Evolutionary conservation across 208 protist genomes (phyloP), one percentile per base, ranked within the genome.

Genomic region (Crithidia thermophila): DNA sequence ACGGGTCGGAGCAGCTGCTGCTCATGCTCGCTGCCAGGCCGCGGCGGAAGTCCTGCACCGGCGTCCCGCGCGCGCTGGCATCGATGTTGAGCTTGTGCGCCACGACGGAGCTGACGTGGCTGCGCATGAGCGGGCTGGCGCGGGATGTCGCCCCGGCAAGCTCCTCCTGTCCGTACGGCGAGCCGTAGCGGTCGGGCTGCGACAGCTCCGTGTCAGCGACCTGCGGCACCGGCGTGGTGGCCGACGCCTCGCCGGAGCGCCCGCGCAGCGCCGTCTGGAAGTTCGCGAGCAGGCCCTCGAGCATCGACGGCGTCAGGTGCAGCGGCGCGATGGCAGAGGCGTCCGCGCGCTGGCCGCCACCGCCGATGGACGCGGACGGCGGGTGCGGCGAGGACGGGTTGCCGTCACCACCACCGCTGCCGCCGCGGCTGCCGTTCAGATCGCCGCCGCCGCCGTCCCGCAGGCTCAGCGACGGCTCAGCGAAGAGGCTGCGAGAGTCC

Each of bases 71-170:
- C 37, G 34, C 13, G 33, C 39, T 49, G 37, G 21, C 20, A 43
- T 73, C 67, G 10, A 60, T 55, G 58, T 53, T 73, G 31, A 73
- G 31, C 42, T 73, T 64, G 37, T 73, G 58, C 18, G 67, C 67
- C 47, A 73, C 67, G 13, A 73, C 57, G 3, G 67, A 63, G 42
- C 36, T 73, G 31, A 73, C 58, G 45, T 56, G 56, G 50, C 50
- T 47, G n/a, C 67, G 58, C 50, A 66, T 60, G 49, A 61, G 27
- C 4, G 67, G 67, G 40, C 50, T 73, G 58, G 58, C 40, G 25
- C 51, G 28, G 40, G 42, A 20, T 4, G 14, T 5, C 20, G 52
- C 20, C 6, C 16, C 31, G 3, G 51, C 63, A 8, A 14, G 20
- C 10, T 64, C 65, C 7, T 72, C 65, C 57, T 53, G 55, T 37